Evolutionary conservation across 2,329 filamentous ascomycete genomes (phyloP).

Genomic region (Acephala macrosclerotiorum): DNA sequence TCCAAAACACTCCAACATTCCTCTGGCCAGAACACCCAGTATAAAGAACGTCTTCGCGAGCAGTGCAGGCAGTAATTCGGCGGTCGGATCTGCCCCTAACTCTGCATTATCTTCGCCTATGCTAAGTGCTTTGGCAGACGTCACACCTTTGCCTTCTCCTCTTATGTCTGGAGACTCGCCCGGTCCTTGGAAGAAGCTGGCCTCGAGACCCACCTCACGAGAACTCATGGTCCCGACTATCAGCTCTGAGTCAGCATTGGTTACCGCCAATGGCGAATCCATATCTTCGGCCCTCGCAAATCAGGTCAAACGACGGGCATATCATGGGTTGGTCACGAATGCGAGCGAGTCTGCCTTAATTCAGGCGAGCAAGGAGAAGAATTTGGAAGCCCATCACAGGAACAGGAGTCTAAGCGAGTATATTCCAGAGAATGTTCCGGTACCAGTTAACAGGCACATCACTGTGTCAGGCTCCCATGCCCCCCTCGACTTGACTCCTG

Average conservation of each 20-base stretch:
- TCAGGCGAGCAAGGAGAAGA: constrained; percentile 39
- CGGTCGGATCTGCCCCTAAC: constrained; percentile 62
- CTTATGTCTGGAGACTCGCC: constrained; percentile 70
- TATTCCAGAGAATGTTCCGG: constrained; percentile 72
- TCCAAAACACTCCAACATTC: constrained; percentile 29
- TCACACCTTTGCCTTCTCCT: constrained; percentile 82
- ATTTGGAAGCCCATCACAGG: constrained; percentile 59
- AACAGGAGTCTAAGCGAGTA: constrained; percentile 93
- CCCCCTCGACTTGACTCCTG: constrained; percentile 50
- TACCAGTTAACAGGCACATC: constrained; percentile 72
- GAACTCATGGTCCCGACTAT: constrained; percentile 48
- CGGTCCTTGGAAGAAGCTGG: constrained; percentile 68
- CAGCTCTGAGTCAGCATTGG: constrained; percentile 55
- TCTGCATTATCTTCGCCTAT: constrained; percentile 77
- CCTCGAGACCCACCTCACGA: constrained; percentile 55
- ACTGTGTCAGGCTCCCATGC: constrained; percentile 72
- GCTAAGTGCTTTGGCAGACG: constrained; percentile 76
- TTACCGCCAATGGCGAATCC: constrained; percentile 59
- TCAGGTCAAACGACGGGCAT: constrained; percentile 64
- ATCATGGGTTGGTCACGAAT: constrained; percentile 52
- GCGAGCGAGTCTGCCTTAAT: constrained; percentile 32
- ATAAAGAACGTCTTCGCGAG: constrained; percentile 61
- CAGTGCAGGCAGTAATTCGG: constrained; percentile 51
- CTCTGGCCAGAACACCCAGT: constrained; percentile 65
- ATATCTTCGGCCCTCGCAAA: constrained; percentile 58